Percentiles rank a stretch among this genome's conserved stretches.
Conservation (phyloP, 352 stramenopile species). For the Pythium phragmitis region DNA sequence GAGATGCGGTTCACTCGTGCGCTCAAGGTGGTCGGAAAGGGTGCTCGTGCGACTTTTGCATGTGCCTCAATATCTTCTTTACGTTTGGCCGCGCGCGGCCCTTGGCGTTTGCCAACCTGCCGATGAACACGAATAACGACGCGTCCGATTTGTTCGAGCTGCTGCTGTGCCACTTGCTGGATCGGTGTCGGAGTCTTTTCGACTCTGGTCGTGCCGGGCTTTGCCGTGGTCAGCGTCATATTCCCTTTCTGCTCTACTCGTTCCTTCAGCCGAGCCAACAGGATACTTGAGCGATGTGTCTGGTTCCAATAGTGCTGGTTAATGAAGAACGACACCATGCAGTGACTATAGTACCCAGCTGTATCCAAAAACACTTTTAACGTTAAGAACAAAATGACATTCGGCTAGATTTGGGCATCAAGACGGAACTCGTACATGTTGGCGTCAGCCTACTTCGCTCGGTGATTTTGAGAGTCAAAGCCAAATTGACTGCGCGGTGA, state of each 20-base stretch:
- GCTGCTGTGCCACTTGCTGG: neutral
- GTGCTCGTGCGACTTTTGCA: neutral
- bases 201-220: neutral
- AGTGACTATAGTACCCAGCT: too few species aligned
- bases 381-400: too few species aligned
- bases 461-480: too few species aligned
- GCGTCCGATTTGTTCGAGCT: neutral
- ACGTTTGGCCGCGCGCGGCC: neutral
- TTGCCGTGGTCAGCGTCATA: slow-evolving; percentile 1
- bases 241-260: neutral
- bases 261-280: neutral
- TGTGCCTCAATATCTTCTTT: neutral
- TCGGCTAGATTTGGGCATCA: too few species aligned
- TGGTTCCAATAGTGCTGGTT: too few species aligned
- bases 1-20: neutral
- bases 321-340: too few species aligned
- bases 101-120: neutral
- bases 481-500: too few species aligned
- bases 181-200: neutral
- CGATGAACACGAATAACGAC: neutral
- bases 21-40: neutral
- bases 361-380: too few species aligned
- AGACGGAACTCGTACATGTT: too few species aligned
- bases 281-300: neutral
- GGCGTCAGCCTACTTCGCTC: too few species aligned